Percentiles rank a stretch among this genome's conserved stretches.
phyloP scores from a whole-genome alignment of 768 basidiomycete species.

The Pleurotus citrinopileatus region DNA sequence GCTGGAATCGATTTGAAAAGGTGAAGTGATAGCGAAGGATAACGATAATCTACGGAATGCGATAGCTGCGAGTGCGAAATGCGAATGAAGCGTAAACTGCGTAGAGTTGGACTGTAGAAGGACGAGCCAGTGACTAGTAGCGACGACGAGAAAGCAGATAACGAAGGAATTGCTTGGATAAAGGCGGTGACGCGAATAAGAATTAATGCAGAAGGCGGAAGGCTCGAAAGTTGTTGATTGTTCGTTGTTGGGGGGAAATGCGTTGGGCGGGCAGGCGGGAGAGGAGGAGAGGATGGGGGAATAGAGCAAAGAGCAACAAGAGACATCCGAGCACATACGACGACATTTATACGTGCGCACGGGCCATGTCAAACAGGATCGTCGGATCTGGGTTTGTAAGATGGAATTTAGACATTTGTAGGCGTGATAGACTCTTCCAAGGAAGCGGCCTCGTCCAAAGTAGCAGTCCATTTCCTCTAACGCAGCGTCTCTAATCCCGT shows the following conservation, averaged over 20 bases:
- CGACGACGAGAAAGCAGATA: neutral
- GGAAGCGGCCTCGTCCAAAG: neutral
- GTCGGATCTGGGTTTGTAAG: slow-evolving; percentile 5
- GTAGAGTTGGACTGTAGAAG: neutral
- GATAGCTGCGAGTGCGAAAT: neutral
- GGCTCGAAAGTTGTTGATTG: neutral
- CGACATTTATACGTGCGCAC: slow-evolving; percentile 7
- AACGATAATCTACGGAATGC: neutral
- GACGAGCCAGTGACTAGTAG: neutral
- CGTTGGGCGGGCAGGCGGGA: neutral
- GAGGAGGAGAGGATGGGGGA: slow-evolving; percentile 4
- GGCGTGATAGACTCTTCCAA: neutral
- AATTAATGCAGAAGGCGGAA: neutral
- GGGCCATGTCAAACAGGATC: slow-evolving; percentile 9
- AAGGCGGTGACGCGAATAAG: neutral
- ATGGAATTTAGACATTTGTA: neutral
- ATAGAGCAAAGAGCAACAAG: slow-evolving; percentile 8
- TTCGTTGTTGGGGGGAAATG: neutral
- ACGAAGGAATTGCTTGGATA: neutral
- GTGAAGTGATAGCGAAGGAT: neutral
- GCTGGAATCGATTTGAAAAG: neutral
- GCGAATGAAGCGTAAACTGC: neutral
- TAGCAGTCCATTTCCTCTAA: neutral
- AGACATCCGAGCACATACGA: neutral
- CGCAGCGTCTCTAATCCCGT: neutral